Conservation (phyloP, 225 moss, liverwort and hornwort species). For the Polytrichum formosum region DNA sequence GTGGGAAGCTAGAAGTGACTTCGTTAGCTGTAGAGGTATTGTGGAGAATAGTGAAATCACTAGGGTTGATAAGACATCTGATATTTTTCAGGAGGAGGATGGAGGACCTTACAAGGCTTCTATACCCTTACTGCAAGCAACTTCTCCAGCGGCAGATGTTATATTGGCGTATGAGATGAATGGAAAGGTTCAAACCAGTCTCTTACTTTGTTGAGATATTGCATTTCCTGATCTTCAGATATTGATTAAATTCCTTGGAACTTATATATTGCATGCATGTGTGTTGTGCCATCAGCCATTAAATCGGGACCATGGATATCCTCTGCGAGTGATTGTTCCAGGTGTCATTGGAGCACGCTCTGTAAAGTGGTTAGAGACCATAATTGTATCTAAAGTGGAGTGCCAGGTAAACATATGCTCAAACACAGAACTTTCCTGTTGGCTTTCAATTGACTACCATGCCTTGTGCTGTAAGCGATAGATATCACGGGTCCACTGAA, state of each 20-base stretch:
- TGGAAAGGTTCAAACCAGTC: constrained; percentile 33
- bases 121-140: constrained; percentile 63
- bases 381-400: constrained; percentile 45
- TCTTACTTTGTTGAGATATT: too few relatives aligned
- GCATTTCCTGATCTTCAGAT: too few relatives aligned
- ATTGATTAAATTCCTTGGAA: too few relatives aligned
- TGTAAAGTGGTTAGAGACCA: constrained; percentile 73
- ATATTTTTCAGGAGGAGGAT: constrained; percentile 55
- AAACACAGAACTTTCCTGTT: too few relatives aligned
- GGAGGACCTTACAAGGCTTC: constrained; percentile 71
- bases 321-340: constrained; percentile 64
- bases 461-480: too few relatives aligned
- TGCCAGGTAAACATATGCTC: constrained; percentile 45
- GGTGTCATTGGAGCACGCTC: constrained; percentile 79
- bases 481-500: too few relatives aligned
- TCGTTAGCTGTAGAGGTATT: too few relatives aligned
- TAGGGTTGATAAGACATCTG: not conserved
- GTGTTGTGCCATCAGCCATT: constrained; percentile 34
- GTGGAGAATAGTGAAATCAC: too few relatives aligned
- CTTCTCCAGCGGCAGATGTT: constrained; percentile 52
- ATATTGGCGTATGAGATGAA: constrained; percentile 88
- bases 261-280: not conserved
- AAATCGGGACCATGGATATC: constrained; percentile 76
- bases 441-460: too few relatives aligned
- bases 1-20: too few relatives aligned